Evolutionary conservation across 139 green algal genomes (phyloP).

Genomic region (Pleodorina starrii): DNA sequence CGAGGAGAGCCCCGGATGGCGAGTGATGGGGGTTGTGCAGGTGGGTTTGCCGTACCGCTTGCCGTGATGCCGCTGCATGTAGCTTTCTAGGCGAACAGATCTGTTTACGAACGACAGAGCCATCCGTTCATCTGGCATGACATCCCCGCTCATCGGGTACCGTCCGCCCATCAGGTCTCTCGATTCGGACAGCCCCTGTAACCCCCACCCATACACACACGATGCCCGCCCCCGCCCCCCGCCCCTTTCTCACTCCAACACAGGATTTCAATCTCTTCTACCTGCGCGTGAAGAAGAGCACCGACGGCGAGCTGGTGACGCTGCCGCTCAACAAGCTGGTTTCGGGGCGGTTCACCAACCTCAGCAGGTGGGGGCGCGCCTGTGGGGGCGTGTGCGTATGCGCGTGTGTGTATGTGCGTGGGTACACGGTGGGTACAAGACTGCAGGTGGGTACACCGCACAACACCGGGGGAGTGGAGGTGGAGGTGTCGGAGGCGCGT

Average conservation of each 20-base stretch:
- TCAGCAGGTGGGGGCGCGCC: not conserved
- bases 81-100: too few relatives aligned
- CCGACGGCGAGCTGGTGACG: conserved; percentile 48
- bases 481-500: not conserved
- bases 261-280: conserved; percentile 56
- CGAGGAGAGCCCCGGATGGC: conserved; percentile 41
- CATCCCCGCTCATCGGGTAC: too few relatives aligned
- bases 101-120: too few relatives aligned
- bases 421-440: not conserved
- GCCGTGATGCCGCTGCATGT: too few relatives aligned
- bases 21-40: conserved; percentile 46
- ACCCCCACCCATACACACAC: too few relatives aligned
- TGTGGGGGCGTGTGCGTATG: not conserved
- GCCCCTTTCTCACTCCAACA: not conserved
- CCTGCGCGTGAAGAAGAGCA: conserved; percentile 45
- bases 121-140: too few relatives aligned
- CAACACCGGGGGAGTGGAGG: not conserved
- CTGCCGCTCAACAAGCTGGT: conserved; percentile 36
- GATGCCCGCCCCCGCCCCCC: too few relatives aligned
- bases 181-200: too few relatives aligned
- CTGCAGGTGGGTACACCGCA: not conserved
- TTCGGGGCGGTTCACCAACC: conserved; percentile 39
- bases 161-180: too few relatives aligned
- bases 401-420: not conserved
- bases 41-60: not conserved